Base-by-base conservation (phyloP, 148 eudicot genomes). In the Pharnaceum exiguum region DNA sequence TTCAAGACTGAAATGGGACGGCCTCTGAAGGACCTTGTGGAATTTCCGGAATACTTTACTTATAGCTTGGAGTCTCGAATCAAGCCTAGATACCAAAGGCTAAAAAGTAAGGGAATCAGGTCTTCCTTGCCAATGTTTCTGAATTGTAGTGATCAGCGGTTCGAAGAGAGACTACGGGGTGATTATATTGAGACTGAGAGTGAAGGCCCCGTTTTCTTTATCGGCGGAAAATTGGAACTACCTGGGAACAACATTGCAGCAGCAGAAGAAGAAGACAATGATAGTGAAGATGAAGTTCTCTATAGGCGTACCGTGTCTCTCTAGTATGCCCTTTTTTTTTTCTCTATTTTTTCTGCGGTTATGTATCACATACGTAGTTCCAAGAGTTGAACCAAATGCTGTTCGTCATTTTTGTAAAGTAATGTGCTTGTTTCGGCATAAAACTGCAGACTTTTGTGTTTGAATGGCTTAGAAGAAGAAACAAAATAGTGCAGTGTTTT, bases 61-160 rank as follows among this genome's bases (percentile, higher is more conserved):
- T 94, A 89, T 53, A 80, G 96, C 21, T 62, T 94, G 51, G 99
- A 94, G 63, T 86, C 99, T 15, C 89, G 95, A 11, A 73, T 94
- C 66, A 89, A 74, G 80, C 95, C 89, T 22, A 83, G 99, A 55
- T 83, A 94, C 62, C 71, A 60, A 64, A 66, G 72, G 66, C 78
- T 94, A 46, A 75, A 73, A 5, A 70, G 75, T 68, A 89, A 73
- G 57, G 85, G 82, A 53, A 66, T 89, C 56, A 83, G 80, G 69
- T 86, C 89, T 50, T 94, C 99, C 33, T 95, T 94, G 24, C 79
- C 87, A 2, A 89, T 96, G 99, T 83, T 94, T 45, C 86, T 94
- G 18, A 94, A 84, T 70, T 94, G 99, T 45, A 77, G 91, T 4
- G 95, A 89, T 57, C 89, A 86, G 53, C 89, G 84, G 74, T 94